Base-by-base conservation (phyloP, 2,329 filamentous ascomycete species). In the Penicillium sp. region DNA sequence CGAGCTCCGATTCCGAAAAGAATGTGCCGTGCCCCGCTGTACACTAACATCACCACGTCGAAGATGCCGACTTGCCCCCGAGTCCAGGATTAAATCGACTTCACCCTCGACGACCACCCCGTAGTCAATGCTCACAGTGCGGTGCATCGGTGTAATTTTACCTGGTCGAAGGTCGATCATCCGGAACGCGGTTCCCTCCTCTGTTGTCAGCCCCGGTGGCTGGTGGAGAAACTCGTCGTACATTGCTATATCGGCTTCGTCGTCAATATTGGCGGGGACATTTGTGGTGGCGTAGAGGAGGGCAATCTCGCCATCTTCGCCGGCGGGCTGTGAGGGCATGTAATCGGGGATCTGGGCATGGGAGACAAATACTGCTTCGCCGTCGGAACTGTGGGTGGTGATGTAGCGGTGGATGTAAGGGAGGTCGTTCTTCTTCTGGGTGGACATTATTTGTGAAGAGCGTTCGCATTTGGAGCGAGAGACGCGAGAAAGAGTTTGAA, bases 71-170 rank as follows among this genome's bases (percentile, higher is more conserved):
- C 54, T 69, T 52, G 74, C 68, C 24, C 76, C 76, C 2, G 69
- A 73, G 55, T 77, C 74, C 36, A 78, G 56, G 2, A 72, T 60
- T 7, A 77, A 58, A 60, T 77, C 75, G 13, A 76, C 67, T 40
- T 73, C 69, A 0, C 76, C 75, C 35, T 77, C 74, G 7, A 78
- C 33, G 1, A 78, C 68, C 24, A 77, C 66, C 6, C 74, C 73
- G 58, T 75, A 77, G 51, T 77, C 75, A 9, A 78, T 13, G 41
- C 70, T 73, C 2, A 76, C 65, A 2, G 75, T 75, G 1, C 75
- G 68, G 61, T 78, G 74, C 70, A 77, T 74, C 0, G 74, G 73
- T 0, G 66, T 73, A 4, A 61, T 58, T 43, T 69, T 68, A 2
- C 72, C 70, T 0, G 76, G 76, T 16, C 64, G 65, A 19, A 77